phyloP scores from a whole-genome alignment of 169 alveolate genomes.

The Prorocentrum cordatum region DNA sequence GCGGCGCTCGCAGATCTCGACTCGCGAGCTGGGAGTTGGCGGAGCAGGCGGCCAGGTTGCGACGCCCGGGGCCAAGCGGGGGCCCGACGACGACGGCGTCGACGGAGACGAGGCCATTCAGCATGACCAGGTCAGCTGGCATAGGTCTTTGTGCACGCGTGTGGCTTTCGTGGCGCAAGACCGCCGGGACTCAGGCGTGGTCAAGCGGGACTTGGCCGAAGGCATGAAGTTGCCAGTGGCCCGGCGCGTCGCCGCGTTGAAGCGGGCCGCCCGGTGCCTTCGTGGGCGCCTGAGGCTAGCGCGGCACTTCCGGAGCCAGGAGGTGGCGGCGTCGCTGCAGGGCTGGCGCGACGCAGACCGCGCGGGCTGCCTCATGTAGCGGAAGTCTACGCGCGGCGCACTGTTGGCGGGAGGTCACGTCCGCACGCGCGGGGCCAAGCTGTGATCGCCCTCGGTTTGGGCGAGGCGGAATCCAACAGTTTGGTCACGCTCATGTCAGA shows the following conservation, averaged over 20 bases:
- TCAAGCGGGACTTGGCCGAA: neutral
- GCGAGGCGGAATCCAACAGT: constrained; percentile 15
- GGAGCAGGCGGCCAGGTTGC: neutral
- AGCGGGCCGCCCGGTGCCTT: neutral
- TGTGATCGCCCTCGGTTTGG: neutral
- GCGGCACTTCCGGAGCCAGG: neutral
- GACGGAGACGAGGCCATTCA: neutral
- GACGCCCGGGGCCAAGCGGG: neutral
- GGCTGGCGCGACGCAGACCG: neutral
- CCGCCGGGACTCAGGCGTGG: neutral
- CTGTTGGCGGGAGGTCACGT: neutral
- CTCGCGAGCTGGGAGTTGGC: neutral
- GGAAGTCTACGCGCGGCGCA: neutral
- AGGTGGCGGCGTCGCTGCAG: neutral
- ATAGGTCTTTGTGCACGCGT: neutral
- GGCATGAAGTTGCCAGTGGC: neutral
- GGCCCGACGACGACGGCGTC: neutral
- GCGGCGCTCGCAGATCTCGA: neutral
- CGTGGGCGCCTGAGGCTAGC: neutral
- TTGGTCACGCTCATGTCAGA: neutral
- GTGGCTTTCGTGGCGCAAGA: neutral
- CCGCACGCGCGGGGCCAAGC: neutral
- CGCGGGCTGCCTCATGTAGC: neutral
- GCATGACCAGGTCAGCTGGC: neutral
- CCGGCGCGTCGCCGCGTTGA: neutral